A percentile compares a stretch with the other conserved stretches of the same genome.
Conservation (phyloP, 2,329 filamentous ascomycete genomes). For the Ilyonectria mors-panacis region DNA sequence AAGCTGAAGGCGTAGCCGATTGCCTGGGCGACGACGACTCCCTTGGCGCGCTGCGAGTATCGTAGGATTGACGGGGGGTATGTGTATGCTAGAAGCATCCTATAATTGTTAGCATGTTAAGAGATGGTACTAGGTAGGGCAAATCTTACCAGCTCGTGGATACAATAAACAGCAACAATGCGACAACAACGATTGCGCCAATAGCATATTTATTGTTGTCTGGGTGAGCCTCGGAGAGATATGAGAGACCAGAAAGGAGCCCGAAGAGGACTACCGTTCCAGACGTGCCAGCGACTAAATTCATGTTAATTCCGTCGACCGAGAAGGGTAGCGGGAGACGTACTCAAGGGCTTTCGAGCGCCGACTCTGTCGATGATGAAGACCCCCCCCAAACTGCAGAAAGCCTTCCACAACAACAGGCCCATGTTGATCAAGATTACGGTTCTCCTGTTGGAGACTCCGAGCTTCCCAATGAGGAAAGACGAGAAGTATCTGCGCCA, state of each 20-base stretch:
- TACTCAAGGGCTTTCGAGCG: conserved; percentile 25
- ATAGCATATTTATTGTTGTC: conserved; percentile 21
- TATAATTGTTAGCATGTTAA: conserved; percentile 3
- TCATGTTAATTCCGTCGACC: not conserved
- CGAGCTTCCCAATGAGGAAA: conserved; percentile 12
- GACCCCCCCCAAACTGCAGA: conserved; percentile 19
- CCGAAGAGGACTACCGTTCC: conserved; percentile 4
- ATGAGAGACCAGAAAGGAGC: conserved; percentile 14
- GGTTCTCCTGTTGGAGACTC: conserved; percentile 4
- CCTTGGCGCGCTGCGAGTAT: conserved; percentile 28
- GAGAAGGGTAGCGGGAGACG: not conserved
- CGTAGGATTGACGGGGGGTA: conserved; percentile 23
- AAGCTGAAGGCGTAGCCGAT: conserved; percentile 29
- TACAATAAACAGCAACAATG: conserved; percentile 19
- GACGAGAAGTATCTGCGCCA: conserved; percentile 23
- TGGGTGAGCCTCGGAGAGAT: conserved; percentile 4
- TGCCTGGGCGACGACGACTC: conserved; percentile 25
- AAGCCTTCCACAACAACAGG: conserved; percentile 22
- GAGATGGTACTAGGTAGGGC: too few relatives aligned
- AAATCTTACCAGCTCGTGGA: conserved; percentile 26
- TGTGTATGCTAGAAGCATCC: conserved; percentile 25
- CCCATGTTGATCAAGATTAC: conserved; percentile 24
- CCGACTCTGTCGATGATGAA: conserved; percentile 28
- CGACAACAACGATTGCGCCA: conserved; percentile 21
- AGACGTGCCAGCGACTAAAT: conserved; percentile 10